Percentiles rank a stretch among this genome's conserved stretches.
Evolutionary conservation across 192 early-diverging fungal species (phyloP).

Genomic region (Irineochytrium annulatum): DNA sequence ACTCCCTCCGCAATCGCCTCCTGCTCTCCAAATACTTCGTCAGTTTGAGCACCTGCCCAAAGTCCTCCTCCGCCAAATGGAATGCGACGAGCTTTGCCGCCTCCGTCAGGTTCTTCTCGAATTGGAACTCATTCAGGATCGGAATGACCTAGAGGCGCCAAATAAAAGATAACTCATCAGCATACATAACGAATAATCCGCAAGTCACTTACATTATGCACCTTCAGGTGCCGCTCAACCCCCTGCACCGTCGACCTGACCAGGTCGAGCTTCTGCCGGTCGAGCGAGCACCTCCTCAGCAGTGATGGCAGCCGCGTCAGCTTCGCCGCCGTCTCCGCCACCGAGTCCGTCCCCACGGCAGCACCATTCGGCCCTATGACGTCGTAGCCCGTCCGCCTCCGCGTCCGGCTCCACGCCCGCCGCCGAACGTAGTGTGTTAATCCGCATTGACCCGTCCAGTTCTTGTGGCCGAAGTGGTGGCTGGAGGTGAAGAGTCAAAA

Average conservation of each 20-base stretch:
- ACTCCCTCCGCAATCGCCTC: no score
- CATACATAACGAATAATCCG: no score
- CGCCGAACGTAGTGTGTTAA: constrained; percentile 1
- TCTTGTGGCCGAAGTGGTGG: constrained; percentile 1
- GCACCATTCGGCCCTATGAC: background rate
- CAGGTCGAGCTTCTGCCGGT: background rate
- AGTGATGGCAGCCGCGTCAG: background rate
- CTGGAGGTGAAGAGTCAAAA: background rate
- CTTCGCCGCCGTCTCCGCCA: no score
- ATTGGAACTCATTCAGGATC: constrained; percentile 2
- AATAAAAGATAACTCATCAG: no score
- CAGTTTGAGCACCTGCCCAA: background rate
- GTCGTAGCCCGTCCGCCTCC: background rate
- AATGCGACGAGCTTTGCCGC: background rate
- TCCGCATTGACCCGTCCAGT: background rate
- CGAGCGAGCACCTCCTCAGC: background rate
- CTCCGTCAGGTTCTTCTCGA: background rate
- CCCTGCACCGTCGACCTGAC: background rate
- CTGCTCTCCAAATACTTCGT: no score
- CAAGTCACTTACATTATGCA: no score
- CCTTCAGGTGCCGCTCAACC: background rate
- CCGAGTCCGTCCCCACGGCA: no score
- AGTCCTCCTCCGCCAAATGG: background rate
- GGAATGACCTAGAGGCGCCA: background rate
- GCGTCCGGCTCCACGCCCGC: constrained; percentile 1